Base-by-base conservation (phyloP, 2,329 filamentous ascomycete genomes). In the Alternaria burnsii region DNA sequence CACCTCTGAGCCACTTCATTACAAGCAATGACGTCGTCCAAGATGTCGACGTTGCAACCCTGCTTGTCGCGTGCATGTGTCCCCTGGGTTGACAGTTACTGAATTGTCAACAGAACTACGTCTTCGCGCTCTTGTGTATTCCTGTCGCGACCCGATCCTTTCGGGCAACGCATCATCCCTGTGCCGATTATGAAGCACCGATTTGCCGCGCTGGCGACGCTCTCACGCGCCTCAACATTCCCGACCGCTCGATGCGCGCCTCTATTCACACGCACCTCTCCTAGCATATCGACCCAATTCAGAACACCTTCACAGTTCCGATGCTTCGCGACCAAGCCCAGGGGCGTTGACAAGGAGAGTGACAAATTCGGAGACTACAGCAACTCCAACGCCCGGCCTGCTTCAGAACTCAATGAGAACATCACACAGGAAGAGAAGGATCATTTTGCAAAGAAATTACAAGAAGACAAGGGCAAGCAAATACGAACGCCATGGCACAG, bases 401-500 rank as follows among this genome's bases (percentile, higher is more conserved):
- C 80, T 0, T 63, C 69, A 1, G 71, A 82, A 12, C 68, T 83
- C 36, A 79, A 80, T 58, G 78, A 84, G 40, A 74, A 82, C 53
- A 74, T 84, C 32, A 79, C 78, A 2, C 64, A 78, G 47, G 81
- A 82, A 59, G 83, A 85, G 68, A 77, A 81, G 63, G 74, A 79
- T 24, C 79, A 84, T 65, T 84, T 81, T 65, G 75, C 78, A 12
- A 72, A 68, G 52, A 72, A 77, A 41, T 75, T 84, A n/a, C 71
- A 74, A 51, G 76, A 79, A 58, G 82, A 83, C 47, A 86, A 86
- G 69, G 79, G 84, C 50, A 83, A 85, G 60, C 88, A 89, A 63
- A 80, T 86, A 50, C 82, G 86, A 51, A 84, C 88, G 34, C 89
- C 89, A 67, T 91, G 89, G 89, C 87, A 88, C 65, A 82, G 88